Evolutionary conservation across 2,329 filamentous ascomycete species (phyloP).

Genomic region (Paracoccidioides lutzii): DNA sequence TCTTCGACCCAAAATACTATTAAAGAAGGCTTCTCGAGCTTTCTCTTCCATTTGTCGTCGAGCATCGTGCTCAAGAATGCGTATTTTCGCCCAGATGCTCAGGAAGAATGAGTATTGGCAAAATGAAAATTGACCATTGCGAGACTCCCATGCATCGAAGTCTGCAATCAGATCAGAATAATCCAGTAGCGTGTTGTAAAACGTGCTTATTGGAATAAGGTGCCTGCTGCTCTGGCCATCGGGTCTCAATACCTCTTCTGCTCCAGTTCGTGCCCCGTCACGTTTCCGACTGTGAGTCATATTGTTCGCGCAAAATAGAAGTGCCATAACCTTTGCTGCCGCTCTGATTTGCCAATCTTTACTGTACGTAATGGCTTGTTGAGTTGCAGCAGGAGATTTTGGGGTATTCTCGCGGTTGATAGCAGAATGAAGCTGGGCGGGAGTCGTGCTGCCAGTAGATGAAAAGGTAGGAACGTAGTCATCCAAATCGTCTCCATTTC

Average conservation of each 20-base stretch:
- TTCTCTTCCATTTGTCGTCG: constrained; percentile 79
- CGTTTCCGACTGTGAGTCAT: constrained; percentile 22
- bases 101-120: constrained; percentile 88
- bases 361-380: constrained; percentile 47
- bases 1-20: constrained; percentile 66
- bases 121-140: constrained; percentile 63
- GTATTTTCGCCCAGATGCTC: constrained; percentile 85
- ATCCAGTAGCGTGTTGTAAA: constrained; percentile 78
- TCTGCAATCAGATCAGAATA: constrained; percentile 74
- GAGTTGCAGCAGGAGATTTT: constrained; percentile 37
- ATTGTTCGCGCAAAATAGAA: constrained; percentile 74
- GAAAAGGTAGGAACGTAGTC: constrained; percentile 63
- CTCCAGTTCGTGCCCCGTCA: constrained; percentile 10
- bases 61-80: constrained; percentile 78
- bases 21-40: constrained; percentile 80
- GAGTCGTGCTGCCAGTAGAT: constrained; percentile 47
- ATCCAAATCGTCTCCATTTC: constrained; percentile 33
- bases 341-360: constrained; percentile 87
- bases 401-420: constrained; percentile 38
- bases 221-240: constrained; percentile 45
- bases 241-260: constrained; percentile 13
- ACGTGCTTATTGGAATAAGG: constrained; percentile 65
- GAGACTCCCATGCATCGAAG: constrained; percentile 77
- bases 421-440: constrained; percentile 66
- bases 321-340: constrained; percentile 62